Conservation (phyloP, 139 green algal species). For the Auxenochlorella pyrenoidosa region DNA sequence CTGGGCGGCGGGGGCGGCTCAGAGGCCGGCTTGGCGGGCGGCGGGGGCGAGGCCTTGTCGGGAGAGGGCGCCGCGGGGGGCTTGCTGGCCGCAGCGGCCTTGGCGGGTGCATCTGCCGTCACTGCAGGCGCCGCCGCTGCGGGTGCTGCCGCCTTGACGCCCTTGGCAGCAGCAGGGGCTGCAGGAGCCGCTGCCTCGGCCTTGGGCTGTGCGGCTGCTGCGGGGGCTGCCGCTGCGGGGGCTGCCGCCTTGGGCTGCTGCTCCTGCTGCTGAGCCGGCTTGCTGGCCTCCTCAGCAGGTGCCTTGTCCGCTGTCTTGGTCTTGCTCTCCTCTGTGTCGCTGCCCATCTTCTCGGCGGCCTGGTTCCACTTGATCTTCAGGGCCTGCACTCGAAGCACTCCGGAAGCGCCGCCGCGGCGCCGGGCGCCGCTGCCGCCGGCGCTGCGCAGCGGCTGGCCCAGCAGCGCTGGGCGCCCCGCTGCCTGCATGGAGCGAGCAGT, state of each 20-base stretch:
- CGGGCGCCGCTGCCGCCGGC: background rate
- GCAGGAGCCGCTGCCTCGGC: background rate
- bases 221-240: background rate
- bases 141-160: background rate
- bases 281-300: background rate
- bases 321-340: background rate
- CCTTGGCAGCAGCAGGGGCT: background rate
- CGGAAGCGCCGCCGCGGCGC: background rate
- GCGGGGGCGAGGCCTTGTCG: background rate
- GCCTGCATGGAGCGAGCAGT: slow-evolving; percentile 3
- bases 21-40: too few species aligned
- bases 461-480: slow-evolving; percentile 4
- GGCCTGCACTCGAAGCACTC: background rate
- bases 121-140: background rate
- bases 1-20: too few species aligned
- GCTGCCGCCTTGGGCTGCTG: background rate
- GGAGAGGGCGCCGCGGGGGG: background rate
- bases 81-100: background rate
- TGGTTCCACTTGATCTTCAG: slow-evolving; percentile 26
- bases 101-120: background rate
- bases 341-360: background rate
- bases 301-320: background rate
- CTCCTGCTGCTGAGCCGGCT: background rate
- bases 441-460: slow-evolving; percentile 3
- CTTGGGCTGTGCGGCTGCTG: background rate